Conservation (phyloP, 2,329 filamentous ascomycete genomes). For the Colletotrichum filicis region DNA sequence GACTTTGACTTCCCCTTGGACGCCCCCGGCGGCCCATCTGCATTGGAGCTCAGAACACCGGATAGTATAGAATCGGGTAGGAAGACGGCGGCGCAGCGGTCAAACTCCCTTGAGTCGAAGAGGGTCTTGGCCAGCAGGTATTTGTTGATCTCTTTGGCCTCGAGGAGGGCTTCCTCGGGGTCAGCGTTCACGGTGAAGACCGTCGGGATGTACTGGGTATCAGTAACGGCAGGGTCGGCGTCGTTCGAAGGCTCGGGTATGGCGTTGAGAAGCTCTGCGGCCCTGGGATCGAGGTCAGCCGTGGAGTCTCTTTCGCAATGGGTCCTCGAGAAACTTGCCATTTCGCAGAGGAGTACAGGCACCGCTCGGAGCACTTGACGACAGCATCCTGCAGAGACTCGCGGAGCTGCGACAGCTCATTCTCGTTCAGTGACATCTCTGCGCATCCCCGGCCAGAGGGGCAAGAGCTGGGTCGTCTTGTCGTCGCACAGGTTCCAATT, state of each 20-base stretch:
- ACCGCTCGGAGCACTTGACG: constrained; percentile 91
- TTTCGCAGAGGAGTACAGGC: constrained; percentile 95
- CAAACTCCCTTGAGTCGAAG: constrained; percentile 95
- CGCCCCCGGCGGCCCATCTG: constrained; percentile 49
- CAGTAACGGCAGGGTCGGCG: constrained; percentile 57
- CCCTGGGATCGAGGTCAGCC: constrained; percentile 65
- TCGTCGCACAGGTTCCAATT: background rate
- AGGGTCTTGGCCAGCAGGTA: constrained; percentile 93
- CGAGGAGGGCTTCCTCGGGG: constrained; percentile 77
- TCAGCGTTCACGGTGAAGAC: constrained; percentile 70
- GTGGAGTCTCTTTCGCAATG: background rate
- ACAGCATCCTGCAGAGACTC: constrained; percentile 85
- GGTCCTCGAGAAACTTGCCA: constrained; percentile 67
- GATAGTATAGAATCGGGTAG: constrained; percentile 83
- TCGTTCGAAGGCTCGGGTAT: constrained; percentile 71
- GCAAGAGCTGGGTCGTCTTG: background rate
- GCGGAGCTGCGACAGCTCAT: constrained; percentile 73
- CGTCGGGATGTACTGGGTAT: constrained; percentile 54
- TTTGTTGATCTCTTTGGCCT: constrained; percentile 81
- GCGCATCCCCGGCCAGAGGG: constrained; percentile 23
- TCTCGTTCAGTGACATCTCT: constrained; percentile 64
- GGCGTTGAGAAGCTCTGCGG: constrained; percentile 90
- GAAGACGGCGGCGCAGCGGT: constrained; percentile 91
- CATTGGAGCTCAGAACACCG: constrained; percentile 66
- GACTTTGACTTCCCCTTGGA: constrained; percentile 72